Percentiles rank a stretch among this genome's conserved stretches.
These are phyloP conservation scores for Fusarium sp. DNA, from an alignment of 2,329 filamentous ascomycete genomes.

Conservation along the genomic window DNA sequence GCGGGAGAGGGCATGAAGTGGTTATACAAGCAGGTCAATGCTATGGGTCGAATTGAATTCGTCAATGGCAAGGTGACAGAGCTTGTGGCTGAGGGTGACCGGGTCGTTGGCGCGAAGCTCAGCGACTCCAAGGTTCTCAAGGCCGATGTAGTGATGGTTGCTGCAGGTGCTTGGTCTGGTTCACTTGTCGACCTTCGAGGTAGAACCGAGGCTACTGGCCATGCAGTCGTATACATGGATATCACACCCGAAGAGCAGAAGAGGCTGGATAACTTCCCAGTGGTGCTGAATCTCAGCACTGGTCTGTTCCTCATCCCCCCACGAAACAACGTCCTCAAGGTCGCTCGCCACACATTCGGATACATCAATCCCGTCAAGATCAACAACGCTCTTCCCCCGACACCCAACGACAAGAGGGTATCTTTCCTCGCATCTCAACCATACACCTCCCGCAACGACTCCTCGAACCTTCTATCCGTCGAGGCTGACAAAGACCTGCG, in stretches of 20 bases:
- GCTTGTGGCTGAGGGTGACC: constrained; percentile 57
- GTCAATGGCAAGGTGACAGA: constrained; percentile 63
- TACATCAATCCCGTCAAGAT: constrained; percentile 68
- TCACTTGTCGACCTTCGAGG: constrained; percentile 82
- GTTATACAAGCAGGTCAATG: constrained; percentile 67
- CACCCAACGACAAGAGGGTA: constrained; percentile 44
- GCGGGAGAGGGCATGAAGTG: constrained; percentile 78
- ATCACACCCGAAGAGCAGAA: constrained; percentile 79
- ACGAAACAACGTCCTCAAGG: constrained; percentile 70
- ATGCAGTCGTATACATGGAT: constrained; percentile 82
- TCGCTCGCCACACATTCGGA: constrained; percentile 77
- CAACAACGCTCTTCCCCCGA: constrained; percentile 52
- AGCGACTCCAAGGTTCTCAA: constrained; percentile 55
- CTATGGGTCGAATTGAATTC: constrained; percentile 68
- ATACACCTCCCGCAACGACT: constrained; percentile 55
- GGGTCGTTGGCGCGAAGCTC: constrained; percentile 66
- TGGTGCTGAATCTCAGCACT: constrained; percentile 77
- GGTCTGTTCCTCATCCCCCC: constrained; percentile 84
- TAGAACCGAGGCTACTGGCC: constrained; percentile 83
- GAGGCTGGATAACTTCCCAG: constrained; percentile 74
- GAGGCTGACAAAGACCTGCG: constrained; percentile 75
- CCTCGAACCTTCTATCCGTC: constrained; percentile 63
- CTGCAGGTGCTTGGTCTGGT: constrained; percentile 89
- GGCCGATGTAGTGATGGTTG: constrained; percentile 82
- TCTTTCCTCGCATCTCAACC: constrained; percentile 55